phyloP scores from a whole-genome alignment of 108 stramenopile genomes.

The Pinguiococcus pyrenoidosus region DNA sequence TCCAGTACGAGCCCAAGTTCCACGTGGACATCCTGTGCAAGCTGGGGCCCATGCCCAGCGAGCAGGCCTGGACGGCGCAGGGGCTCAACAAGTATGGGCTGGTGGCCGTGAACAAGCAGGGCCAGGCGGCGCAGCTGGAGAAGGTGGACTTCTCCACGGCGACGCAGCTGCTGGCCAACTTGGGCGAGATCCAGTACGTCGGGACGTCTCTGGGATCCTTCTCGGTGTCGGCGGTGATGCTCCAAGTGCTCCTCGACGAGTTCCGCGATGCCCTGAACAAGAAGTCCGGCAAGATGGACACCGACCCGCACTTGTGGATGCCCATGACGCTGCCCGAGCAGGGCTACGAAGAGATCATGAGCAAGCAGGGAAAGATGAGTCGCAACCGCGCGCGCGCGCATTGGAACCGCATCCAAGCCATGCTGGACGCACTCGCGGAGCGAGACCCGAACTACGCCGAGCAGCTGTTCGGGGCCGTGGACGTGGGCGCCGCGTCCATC shows the following conservation, averaged over 20 bases:
- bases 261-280: constrained; percentile 57
- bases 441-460: constrained; percentile 14
- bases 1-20: constrained; percentile 61
- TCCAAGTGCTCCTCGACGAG: constrained; percentile 65
- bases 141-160: constrained; percentile 95
- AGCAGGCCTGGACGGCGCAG: constrained; percentile 69
- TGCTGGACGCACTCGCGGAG: constrained; percentile 50
- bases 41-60: constrained; percentile 70
- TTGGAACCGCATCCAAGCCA: constrained; percentile 61
- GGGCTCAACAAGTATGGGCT: constrained; percentile 96
- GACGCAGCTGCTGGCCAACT: constrained; percentile 60
- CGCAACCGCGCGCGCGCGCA: constrained; percentile 30
- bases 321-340: constrained; percentile 69
- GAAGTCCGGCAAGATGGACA: constrained; percentile 74
- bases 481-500: constrained; percentile 58
- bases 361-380: constrained; percentile 12
- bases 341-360: constrained; percentile 61
- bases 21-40: constrained; percentile 95
- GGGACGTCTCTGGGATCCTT: constrained; percentile 87
- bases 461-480: constrained; percentile 89
- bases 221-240: constrained; percentile 65
- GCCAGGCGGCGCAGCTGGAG: constrained; percentile 92
- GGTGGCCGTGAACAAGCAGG: constrained; percentile 69
- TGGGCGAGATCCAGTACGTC: constrained; percentile 73
- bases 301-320: constrained; percentile 98